Evolutionary conservation across 208 protist genomes (phyloP), one percentile per base, ranked within the genome.

Genomic region (Acanthamoeba sp.): DNA sequence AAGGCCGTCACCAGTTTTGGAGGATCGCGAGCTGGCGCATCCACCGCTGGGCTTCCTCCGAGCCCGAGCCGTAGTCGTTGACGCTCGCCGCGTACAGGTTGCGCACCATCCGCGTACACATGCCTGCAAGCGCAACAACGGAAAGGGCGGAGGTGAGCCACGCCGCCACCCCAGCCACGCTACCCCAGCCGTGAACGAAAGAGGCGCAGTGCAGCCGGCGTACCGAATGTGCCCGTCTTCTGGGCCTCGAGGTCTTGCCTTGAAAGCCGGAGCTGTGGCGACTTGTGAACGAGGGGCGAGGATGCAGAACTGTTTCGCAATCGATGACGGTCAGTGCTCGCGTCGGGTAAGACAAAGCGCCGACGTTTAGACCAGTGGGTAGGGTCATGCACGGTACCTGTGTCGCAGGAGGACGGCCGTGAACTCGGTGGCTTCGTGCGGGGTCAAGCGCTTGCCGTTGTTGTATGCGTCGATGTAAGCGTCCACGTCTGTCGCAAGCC

Each of bases 61-160:
- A 80, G 6, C 36, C 38, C 7, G 32, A 42, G 12, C 69, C 69
- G 24, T 80, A 45, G 29, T 45, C 69, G 69, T 80, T 80, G 10
- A 45, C 69, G 38, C 38, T 80, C 24, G 36, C 7, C 5, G 69
- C 69, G 38, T 80, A 80, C 16, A 80, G 69, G 27, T 80, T 80
- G 5, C 69, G n/a, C 69, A 80, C 69, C 69, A 80, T 80, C 36
- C 69, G 29, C 69, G 69, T 42, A n/a, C 69, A 42, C 3, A 80
- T 80, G 69, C 69, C 69, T 80, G 36, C 4, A 10, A 32, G n/a
- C n/a, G n/a, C n/a, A n/a, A n/a, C n/a, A n/a, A n/a, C n/a, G n/a
- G n/a, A n/a, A n/a, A n/a, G n/a, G n/a, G n/a, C n/a, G n/a, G n/a
- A n/a, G n/a, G n/a, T n/a, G n/a, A n/a, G n/a, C n/a, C n/a, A n/a